Evolutionary conservation across 164 flowering plant genomes (phyloP).

Genomic region (Magnolia changhungtana): DNA sequence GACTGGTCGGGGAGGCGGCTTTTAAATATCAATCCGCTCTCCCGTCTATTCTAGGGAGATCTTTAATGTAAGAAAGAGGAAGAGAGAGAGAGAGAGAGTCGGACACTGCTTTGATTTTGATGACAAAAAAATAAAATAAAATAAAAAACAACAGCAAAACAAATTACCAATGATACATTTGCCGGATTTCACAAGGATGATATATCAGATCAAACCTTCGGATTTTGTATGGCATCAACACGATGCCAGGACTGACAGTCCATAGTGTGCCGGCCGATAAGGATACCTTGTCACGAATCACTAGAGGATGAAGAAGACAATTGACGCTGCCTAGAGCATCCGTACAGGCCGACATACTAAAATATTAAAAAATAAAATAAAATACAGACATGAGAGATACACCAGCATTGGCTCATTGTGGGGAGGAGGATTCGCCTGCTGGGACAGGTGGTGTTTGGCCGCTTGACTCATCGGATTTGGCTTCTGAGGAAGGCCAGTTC

Average conservation of each 20-base stretch:
- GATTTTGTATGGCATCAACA: no score
- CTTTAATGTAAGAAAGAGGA: not conserved
- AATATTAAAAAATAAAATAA: not conserved
- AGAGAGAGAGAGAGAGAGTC: not conserved
- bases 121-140: not conserved
- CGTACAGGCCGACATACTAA: not conserved
- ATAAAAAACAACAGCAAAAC: not conserved
- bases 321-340: not conserved
- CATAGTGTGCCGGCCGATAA: not conserved
- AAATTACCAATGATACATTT: not conserved
- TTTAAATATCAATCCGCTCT: no score
- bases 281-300: not conserved
- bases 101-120: not conserved
- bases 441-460: conserved; percentile 2
- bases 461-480: conserved; percentile 6
- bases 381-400: not conserved
- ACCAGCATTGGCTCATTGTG: not conserved
- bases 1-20: no score
- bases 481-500: conserved; percentile 29
- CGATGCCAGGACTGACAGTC: not conserved
- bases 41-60: not conserved
- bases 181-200: not conserved
- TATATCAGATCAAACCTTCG: not conserved
- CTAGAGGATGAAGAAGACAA: not conserved
- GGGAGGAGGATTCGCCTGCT: not conserved